Base-by-base conservation (phyloP, 345 rosid species). In the Eucalyptus regnans region DNA sequence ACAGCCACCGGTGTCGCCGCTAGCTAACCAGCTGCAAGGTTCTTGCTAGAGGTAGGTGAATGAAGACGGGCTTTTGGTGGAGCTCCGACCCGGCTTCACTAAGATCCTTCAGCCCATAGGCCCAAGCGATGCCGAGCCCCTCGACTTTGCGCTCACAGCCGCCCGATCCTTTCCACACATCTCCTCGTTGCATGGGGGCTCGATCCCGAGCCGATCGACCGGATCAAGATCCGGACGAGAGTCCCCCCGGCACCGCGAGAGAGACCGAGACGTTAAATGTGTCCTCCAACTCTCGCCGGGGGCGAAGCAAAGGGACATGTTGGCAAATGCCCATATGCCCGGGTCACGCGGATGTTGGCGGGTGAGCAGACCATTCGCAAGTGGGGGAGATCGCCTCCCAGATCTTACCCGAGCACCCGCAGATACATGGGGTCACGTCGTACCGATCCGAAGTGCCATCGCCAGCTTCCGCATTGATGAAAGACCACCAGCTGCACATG, bases 1-100 rank as follows among this genome's bases (percentile, higher is more conserved):
- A 0, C 33, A 60, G 31, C 66, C 3, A 29, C 31, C 0, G 27
- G 68, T 29, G 68, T 62, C 14, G 31, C 17, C 68, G 4, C 66
- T 5, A 5, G 7, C 31, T 0, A 60, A 27, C 66, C 8, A 60
- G 16, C 31, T 12, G 16, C 31, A 3, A 27, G 31, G 68, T 60
- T 60, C 68, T 1, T 9, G 46, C 27, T 9, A 5, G 44, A 31
- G 80, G 25, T 3, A 2, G 8, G 27, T 10, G 46, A 20, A 71
- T 27, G 0, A 71, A 3, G 84, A 41, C 4, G 25, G 81, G 1
- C 29, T 20, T 41, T 41, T 0, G 1, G 29, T 10, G 29, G 48
- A 76, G 84, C 1, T 41, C 48, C 48, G 84, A 76, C 48, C 48
- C 29, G 15, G 48, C 48, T 2, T 76, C 43, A 20, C 15, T 8